Conservation (phyloP, 768 basidiomycete genomes). For the Lentinula aciculospora region DNA sequence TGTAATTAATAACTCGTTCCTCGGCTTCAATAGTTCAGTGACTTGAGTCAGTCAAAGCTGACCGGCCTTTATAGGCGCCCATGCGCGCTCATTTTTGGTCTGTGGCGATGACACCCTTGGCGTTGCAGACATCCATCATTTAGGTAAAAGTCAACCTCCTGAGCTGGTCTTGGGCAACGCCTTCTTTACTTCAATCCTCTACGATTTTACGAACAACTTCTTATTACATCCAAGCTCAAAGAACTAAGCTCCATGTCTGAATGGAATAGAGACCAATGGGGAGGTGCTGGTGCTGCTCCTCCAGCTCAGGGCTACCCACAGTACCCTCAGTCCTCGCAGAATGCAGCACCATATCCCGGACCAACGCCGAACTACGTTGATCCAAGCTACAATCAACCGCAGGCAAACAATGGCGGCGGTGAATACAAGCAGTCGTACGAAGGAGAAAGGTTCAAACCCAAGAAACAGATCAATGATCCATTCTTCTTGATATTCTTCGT, state of each 20-base stretch:
- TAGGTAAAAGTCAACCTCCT: neutral
- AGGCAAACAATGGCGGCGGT: constrained; percentile 15
- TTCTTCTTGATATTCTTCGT: constrained; percentile 68
- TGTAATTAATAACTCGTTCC: too few relatives aligned
- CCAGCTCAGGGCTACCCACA: neutral
- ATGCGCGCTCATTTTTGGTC: neutral
- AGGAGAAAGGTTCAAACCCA: constrained; percentile 60
- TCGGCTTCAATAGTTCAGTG: too few relatives aligned
- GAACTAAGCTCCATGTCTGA: constrained; percentile 10
- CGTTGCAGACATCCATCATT: neutral
- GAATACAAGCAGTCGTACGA: constrained; percentile 42
- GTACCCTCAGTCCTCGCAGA: neutral
- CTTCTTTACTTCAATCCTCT: neutral
- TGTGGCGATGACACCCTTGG: neutral
- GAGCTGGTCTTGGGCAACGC: constrained; percentile 2
- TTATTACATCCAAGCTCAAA: neutral
- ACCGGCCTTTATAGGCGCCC: neutral
- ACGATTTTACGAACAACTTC: neutral
- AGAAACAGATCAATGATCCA: constrained; percentile 67
- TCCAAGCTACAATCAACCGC: constrained; percentile 16
- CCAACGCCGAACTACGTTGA: constrained; percentile 17
- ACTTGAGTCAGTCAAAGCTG: too few relatives aligned
- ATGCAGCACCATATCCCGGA: constrained; percentile 10
- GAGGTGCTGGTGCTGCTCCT: neutral
- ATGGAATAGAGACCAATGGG: constrained; percentile 18